A percentile compares a stretch with the other conserved stretches of the same genome.
Evolutionary conservation across 1,139 yeast species (phyloP).

Genomic region (Blastobotrys ciferrii): DNA sequence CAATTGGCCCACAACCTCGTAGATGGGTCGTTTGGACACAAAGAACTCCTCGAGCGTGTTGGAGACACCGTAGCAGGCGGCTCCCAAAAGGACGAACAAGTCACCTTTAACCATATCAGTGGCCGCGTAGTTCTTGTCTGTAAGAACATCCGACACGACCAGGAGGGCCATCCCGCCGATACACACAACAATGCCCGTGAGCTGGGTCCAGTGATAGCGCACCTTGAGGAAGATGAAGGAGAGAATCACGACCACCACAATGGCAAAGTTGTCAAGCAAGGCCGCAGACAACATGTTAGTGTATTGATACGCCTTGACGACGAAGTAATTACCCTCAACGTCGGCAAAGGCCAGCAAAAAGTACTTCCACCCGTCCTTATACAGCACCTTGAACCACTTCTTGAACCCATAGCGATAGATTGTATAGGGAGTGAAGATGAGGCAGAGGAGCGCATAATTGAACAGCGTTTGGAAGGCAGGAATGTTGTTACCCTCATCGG

Average conservation of each 20-base stretch:
- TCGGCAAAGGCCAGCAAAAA: slow-evolving; percentile 44
- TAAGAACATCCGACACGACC: slow-evolving; percentile 41
- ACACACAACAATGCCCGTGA: slow-evolving; percentile 42
- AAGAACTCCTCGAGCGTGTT: slow-evolving; percentile 44
- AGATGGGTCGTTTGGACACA: slow-evolving; percentile 45
- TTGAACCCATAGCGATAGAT: slow-evolving; percentile 40
- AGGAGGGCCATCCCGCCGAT: slow-evolving; percentile 45
- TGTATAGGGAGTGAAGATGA: slow-evolving; percentile 42
- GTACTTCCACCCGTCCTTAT: slow-evolving; percentile 44
- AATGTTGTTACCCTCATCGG: slow-evolving; percentile 39
- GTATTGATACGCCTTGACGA: slow-evolving; percentile 44
- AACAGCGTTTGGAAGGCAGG: slow-evolving; percentile 46
- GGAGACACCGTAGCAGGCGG: slow-evolving; percentile 45
- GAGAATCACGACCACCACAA: slow-evolving; percentile 44
- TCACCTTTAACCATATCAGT: slow-evolving; percentile 44
- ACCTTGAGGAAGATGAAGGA: slow-evolving; percentile 43
- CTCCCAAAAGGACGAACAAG: slow-evolving; percentile 44
- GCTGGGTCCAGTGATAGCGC: slow-evolving; percentile 46
- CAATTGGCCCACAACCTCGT: slow-evolving; percentile 44
- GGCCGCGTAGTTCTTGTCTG: slow-evolving; percentile 42
- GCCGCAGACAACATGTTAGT: slow-evolving; percentile 45
- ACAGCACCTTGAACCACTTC: slow-evolving; percentile 33
- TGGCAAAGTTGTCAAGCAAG: slow-evolving; percentile 44
- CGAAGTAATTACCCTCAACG: slow-evolving; percentile 46
- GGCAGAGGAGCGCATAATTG: slow-evolving; percentile 39